Percentiles rank a stretch among this genome's conserved stretches.
Conservation (phyloP, 192 early-diverging fungal genomes). For the Gigaspora rosea region DNA sequence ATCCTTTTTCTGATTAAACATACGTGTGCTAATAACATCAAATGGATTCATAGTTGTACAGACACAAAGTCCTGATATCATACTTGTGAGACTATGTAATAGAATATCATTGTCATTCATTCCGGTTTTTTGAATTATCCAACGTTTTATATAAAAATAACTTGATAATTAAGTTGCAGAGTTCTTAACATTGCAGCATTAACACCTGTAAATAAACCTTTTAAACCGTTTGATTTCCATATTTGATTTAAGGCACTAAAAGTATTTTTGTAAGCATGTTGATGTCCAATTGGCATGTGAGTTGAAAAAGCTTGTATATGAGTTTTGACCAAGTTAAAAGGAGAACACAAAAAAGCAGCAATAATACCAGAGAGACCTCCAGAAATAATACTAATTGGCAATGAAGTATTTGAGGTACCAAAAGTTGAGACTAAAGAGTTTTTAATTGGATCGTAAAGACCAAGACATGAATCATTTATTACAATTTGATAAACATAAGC, state of each 20-base stretch:
- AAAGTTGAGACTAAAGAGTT: slow-evolving; percentile 51
- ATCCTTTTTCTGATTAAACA: slow-evolving; percentile 81
- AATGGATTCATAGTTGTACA: slow-evolving; percentile 96
- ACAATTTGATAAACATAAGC: slow-evolving; percentile 92
- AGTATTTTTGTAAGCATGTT: slow-evolving; percentile 80
- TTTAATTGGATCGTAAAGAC: slow-evolving; percentile 87
- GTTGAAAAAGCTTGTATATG: slow-evolving; percentile 75
- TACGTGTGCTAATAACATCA: slow-evolving; percentile 91
- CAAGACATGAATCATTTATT: slow-evolving; percentile 91
- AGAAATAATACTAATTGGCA: slow-evolving; percentile 65
- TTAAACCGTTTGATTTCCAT: slow-evolving; percentile 68
- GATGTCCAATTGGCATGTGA: slow-evolving; percentile 77
- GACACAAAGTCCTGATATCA: slow-evolving; percentile 83
- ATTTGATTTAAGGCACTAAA: slow-evolving; percentile 67
- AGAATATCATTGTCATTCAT: slow-evolving; percentile 55
- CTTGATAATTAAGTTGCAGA: slow-evolving; percentile 87
- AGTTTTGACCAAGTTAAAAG: slow-evolving; percentile 92
- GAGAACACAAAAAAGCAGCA: slow-evolving; percentile 81
- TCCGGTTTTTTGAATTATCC: slow-evolving; percentile 57
- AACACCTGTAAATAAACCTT: slow-evolving; percentile 83
- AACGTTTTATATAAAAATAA: slow-evolving; percentile 81
- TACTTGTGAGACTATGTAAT: slow-evolving; percentile 74
- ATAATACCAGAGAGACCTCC: slow-evolving; percentile 79
- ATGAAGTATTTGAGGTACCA: slow-evolving; percentile 38
- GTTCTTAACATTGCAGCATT: slow-evolving; percentile 89